Base-by-base conservation (phyloP, 805 yeast genomes). In the Candida michaelii region DNA sequence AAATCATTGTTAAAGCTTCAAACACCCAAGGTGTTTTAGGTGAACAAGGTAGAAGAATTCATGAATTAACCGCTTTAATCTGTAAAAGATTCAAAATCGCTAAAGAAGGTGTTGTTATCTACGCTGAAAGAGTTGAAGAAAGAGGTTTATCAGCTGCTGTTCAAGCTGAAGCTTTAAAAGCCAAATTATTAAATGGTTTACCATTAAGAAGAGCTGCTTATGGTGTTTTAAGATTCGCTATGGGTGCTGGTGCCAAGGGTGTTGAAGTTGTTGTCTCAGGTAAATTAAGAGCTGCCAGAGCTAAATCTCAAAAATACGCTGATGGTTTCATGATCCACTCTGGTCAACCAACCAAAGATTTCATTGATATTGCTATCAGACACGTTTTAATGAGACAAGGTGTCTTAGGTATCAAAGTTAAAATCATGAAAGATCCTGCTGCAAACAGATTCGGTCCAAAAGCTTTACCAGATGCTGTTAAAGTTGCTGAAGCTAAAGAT, bases 311-410 rank as follows among this genome's bases (percentile, higher is more conserved):
- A 96, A 93, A 93, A 80, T 93, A 91, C 85, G 85, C 93, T 72
- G 98, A 91, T 74, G 99, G 99, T 83, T 93, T 93, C 96, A 88
- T 93, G 93, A 93, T 93, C 83, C 99, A 93, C 93, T 89, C 97
- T 68, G 99, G 99, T 88, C 99, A 93, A 82, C 99, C 99, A 79
- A 93, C 91, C 74, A 83, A 80, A 62, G 99, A 93, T 73, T 93
- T 93, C 85, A 93, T 93, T 71, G 99, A 93, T 77, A 77, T 83
- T 71, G 99, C 99, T 64, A 90, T 96, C 74, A 90, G 99, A 80
- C 98, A 93, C 91, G 98, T 91, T 65, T 82, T 93, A 73, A 85
- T 93, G 82, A 90, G 98, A 83, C 98, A 93, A 81, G 99, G 99
- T 89, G 98, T 93, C 58, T 83, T 93, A 71, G 99, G 99, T 85